Conservation (phyloP, 106 monocot genomes). For the Triglochin maritima region DNA sequence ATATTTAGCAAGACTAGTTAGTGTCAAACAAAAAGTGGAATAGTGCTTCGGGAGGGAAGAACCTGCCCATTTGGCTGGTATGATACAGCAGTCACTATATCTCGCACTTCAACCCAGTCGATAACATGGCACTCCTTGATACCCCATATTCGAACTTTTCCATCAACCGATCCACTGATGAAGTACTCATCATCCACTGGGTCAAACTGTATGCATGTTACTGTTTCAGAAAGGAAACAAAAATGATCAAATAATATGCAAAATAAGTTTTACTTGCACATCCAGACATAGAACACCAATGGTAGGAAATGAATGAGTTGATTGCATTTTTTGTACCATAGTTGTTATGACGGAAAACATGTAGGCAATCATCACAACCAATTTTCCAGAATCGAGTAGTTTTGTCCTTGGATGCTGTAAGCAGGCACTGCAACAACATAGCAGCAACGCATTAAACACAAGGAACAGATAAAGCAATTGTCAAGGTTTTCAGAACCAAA, state of each 20-base stretch:
- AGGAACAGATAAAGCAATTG: neutral
- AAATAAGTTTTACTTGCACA: neutral
- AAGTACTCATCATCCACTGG: slow-evolving; percentile 60
- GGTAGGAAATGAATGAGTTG: neutral
- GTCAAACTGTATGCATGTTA: slow-evolving; percentile 88
- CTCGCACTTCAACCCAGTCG: slow-evolving; percentile 66
- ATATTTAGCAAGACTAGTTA: neutral
- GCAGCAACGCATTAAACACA: neutral
- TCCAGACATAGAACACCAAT: neutral
- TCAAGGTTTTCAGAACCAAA: too few species aligned
- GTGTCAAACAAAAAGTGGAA: neutral
- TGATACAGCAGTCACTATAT: slow-evolving; percentile 66
- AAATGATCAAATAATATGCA: neutral
- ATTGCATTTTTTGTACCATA: slow-evolving; percentile 41
- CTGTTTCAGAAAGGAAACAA: slow-evolving; percentile 18
- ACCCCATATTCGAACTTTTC: slow-evolving; percentile 81
- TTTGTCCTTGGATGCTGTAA: slow-evolving; percentile 79
- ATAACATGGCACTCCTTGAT: slow-evolving; percentile 43
- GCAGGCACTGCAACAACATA: slow-evolving; percentile 47
- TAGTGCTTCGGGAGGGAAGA: neutral
- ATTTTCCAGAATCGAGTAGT: slow-evolving; percentile 87
- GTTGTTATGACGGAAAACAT: slow-evolving; percentile 61
- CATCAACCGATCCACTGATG: slow-evolving; percentile 87
- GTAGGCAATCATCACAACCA: slow-evolving; percentile 51
- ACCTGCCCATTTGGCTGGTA: slow-evolving; percentile 79